These are phyloP conservation scores for Corchorus capsularis DNA, from an alignment of 345 rosid genomes.

Conservation along the genomic window DNA sequence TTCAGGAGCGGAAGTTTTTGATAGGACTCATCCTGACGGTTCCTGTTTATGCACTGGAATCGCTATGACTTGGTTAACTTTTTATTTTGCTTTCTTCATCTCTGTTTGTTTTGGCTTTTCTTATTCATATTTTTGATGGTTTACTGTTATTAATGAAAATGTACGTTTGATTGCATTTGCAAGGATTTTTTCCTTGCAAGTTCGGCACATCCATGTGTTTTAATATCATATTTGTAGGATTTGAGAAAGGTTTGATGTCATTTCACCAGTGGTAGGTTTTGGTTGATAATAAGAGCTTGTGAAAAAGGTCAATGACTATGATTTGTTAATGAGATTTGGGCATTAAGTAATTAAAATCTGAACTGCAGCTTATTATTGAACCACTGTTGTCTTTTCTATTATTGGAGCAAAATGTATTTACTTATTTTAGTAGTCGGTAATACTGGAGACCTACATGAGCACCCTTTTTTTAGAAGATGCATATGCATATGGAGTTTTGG, in stretches of 20 bases:
- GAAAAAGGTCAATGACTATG: background rate
- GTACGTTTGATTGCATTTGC: background rate
- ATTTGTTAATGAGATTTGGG: background rate
- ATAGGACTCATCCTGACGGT: conserved; percentile 97
- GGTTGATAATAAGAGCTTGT: background rate
- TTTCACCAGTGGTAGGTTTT: background rate
- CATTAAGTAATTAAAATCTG: background rate
- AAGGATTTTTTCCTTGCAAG: background rate
- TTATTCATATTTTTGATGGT: background rate
- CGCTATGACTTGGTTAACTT: conserved; percentile 52
- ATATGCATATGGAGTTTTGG: conserved; percentile 83
- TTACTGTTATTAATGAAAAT: background rate
- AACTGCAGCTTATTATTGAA: background rate
- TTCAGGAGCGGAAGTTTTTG: conserved; percentile 97
- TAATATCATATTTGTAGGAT: background rate
- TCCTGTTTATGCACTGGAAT: conserved; percentile 92
- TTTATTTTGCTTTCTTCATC: conserved; percentile 3
- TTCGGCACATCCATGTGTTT: background rate
- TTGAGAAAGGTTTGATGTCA: background rate
- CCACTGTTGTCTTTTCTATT: background rate
- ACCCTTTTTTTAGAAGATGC: conserved; percentile 87
- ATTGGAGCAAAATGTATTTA: background rate
- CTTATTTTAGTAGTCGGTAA: no score
- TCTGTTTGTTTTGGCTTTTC: background rate
- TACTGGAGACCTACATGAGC: no score